These are phyloP conservation scores for Chlorencoelia australis DNA, from an alignment of 2,329 filamentous ascomycete genomes.

Conservation along the genomic window DNA sequence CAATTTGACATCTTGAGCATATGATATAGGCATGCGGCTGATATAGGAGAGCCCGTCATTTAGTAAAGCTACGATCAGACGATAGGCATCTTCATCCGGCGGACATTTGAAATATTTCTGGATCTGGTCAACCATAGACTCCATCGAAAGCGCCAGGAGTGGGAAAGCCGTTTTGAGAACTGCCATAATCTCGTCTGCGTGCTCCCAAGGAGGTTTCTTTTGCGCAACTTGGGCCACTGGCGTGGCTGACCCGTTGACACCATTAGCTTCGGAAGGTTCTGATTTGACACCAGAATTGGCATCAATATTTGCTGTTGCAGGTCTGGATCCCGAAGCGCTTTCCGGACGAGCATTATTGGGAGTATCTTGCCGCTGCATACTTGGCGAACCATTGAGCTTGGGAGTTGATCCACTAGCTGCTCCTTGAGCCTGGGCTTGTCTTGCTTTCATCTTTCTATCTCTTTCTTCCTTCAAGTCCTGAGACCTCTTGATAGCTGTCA, in stretches of 20 bases:
- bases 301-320: slow-evolving; percentile 35
- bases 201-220: slow-evolving; percentile 84
- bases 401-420: slow-evolving; percentile 13
- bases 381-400: slow-evolving; percentile 26
- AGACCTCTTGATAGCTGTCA: slow-evolving; percentile 81
- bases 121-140: slow-evolving; percentile 98
- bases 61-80: slow-evolving; percentile 90
- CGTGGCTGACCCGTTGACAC: slow-evolving; percentile 29
- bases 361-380: slow-evolving; percentile 19
- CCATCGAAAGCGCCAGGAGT: slow-evolving; percentile 91
- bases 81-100: slow-evolving; percentile 94
- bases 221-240: slow-evolving; percentile 20
- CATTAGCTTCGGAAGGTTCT: slow-evolving; percentile 22
- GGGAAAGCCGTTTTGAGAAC: slow-evolving; percentile 96
- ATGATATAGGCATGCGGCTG: slow-evolving; percentile 74
- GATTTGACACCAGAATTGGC: slow-evolving; percentile 21
- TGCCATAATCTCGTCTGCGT: slow-evolving; percentile 90
- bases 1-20: slow-evolving; percentile 84
- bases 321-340: slow-evolving; percentile 27
- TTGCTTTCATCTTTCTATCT: slow-evolving; percentile 29
- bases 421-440: slow-evolving; percentile 10
- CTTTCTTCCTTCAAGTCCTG: slow-evolving; percentile 64
- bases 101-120: slow-evolving; percentile 99
- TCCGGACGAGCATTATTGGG: slow-evolving; percentile 15
- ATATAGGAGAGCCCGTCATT: slow-evolving; percentile 95